Base-by-base conservation (phyloP, 2,329 filamentous ascomycete genomes). In the Colletotrichum chlorophyti region DNA sequence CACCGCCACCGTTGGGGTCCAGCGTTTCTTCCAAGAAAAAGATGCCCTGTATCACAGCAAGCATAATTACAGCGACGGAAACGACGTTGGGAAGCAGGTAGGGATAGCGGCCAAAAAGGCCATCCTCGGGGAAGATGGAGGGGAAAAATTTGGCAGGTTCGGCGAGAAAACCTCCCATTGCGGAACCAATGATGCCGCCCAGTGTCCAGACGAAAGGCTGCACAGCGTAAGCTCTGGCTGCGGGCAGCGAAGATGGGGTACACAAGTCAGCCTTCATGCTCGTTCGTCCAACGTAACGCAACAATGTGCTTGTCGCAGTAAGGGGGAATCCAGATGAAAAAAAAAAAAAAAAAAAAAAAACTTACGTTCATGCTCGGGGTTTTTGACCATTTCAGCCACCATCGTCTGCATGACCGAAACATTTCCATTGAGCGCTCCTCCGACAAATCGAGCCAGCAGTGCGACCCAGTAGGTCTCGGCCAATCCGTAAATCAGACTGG, bases 11-110 rank as follows among this genome's bases (percentile, higher is more conserved):
- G 34, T 42, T 43, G 7, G 64, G 62, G 6, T 72, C 67, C 27
- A 76, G 75, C 0, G 76, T 78, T 64, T 78, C 76, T 29, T 78
- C 74, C 15, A 93, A 74, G 62, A 91, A 89, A 23, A 91, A 69
- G 29, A 85, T 77, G 5, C 86, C 84, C 15, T 91, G 72, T 3
- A 87, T 66, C 12, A 91, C 79, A 47, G 91, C 90, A 2, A 91
- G 64, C 3, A 83, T 63, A 19, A 93, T 79, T 3, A 92, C 78
- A 1, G 73, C 76, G 2, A 88, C 89, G 52, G 91, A 86, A 19
- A 92, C 77, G 12, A 75, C 66, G 35, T 75, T 75, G 3, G 73
- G 73, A 24, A 75, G 74, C n/a, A 91, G 78, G 64, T 91, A 93
- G 0, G 90, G 90, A 65, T 88, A 91, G 7, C 81, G 79, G 37